These are phyloP conservation scores for Trichoderma sp. DNA, from an alignment of 2,329 filamentous ascomycete genomes.

Conservation along the genomic window DNA sequence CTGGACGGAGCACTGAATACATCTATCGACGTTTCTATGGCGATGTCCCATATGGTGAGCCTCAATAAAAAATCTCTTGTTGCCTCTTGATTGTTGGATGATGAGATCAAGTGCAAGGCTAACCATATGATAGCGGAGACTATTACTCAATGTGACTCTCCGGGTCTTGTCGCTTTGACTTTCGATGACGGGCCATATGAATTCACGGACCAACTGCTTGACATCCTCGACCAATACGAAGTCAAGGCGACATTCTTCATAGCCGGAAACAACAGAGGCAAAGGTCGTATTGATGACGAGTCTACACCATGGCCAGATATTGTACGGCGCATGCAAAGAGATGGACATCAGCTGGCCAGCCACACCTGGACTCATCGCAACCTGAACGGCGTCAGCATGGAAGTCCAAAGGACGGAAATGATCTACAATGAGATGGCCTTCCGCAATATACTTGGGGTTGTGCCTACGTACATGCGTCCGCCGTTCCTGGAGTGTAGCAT, in stretches of 20 bases:
- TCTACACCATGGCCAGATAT: slow-evolving; percentile 35
- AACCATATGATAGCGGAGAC: slow-evolving; percentile 26
- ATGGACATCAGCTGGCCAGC: slow-evolving; percentile 46
- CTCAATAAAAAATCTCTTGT: not conserved
- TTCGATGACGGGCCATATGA: slow-evolving; percentile 47
- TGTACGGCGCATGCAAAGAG: slow-evolving; percentile 39
- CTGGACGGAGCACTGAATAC: slow-evolving; percentile 31
- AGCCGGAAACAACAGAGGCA: slow-evolving; percentile 41
- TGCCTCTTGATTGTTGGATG: not conserved
- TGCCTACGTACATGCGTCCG: slow-evolving; percentile 44
- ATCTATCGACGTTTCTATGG: slow-evolving; percentile 33
- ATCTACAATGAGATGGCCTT: slow-evolving; percentile 45
- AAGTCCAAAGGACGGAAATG: slow-evolving; percentile 38
- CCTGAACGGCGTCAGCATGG: slow-evolving; percentile 36
- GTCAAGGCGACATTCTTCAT: slow-evolving; percentile 43
- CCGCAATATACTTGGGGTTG: slow-evolving; percentile 40
- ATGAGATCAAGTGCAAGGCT: not conserved
- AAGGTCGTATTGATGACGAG: slow-evolving; percentile 40
- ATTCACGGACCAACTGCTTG: slow-evolving; percentile 42
- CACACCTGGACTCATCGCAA: slow-evolving; percentile 49
- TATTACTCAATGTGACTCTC: slow-evolving; percentile 36
- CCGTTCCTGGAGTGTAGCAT: slow-evolving; percentile 44
- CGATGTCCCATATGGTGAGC: slow-evolving; percentile 38
- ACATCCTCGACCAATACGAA: slow-evolving; percentile 32
- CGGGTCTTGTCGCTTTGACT: slow-evolving; percentile 42